Conservation (phyloP, 2,329 filamentous ascomycete genomes). For the Ophiocordyceps camponoti-leonardi region DNA sequence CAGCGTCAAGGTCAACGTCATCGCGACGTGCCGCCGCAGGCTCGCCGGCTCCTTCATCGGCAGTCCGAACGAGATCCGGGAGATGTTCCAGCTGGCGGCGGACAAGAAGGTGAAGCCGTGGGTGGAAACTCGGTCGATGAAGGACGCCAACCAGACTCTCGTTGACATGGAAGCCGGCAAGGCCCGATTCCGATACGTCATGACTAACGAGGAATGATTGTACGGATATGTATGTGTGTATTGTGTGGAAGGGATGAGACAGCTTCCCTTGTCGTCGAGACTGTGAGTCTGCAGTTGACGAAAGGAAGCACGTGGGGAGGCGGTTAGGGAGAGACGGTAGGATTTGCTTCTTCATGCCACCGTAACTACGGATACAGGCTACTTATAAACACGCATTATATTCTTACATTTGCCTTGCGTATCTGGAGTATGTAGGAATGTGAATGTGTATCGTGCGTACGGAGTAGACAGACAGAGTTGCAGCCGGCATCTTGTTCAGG, state of each 20-base stretch:
- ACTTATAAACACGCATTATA: too few relatives aligned
- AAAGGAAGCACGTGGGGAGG: not conserved
- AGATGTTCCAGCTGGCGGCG: constrained; percentile 40
- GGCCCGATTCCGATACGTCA: constrained; percentile 29
- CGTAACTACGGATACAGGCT: too few relatives aligned
- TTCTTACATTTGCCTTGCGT: too few relatives aligned
- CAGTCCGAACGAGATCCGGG: constrained; percentile 35
- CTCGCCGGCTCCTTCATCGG: constrained; percentile 29
- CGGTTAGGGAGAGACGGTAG: not conserved
- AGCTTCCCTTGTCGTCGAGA: too few relatives aligned
- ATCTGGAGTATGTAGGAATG: too few relatives aligned
- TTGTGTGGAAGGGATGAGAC: not conserved
- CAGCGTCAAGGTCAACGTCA: constrained; percentile 16
- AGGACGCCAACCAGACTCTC: constrained; percentile 36
- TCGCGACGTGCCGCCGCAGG: constrained; percentile 36
- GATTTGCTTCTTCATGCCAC: too few relatives aligned
- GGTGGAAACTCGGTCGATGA: constrained; percentile 37
- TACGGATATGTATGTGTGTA: too few relatives aligned
- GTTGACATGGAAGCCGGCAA: constrained; percentile 38
- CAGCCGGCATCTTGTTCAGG: too few relatives aligned
- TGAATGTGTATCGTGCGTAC: too few relatives aligned
- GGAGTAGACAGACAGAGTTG: too few relatives aligned
- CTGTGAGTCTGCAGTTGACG: not conserved
- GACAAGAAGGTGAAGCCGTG: constrained; percentile 37
- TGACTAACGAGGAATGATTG: constrained; percentile 7